Evolutionary conservation across 192 early-diverging fungal genomes (phyloP).

Genomic region (Coemansia sp.): DNA sequence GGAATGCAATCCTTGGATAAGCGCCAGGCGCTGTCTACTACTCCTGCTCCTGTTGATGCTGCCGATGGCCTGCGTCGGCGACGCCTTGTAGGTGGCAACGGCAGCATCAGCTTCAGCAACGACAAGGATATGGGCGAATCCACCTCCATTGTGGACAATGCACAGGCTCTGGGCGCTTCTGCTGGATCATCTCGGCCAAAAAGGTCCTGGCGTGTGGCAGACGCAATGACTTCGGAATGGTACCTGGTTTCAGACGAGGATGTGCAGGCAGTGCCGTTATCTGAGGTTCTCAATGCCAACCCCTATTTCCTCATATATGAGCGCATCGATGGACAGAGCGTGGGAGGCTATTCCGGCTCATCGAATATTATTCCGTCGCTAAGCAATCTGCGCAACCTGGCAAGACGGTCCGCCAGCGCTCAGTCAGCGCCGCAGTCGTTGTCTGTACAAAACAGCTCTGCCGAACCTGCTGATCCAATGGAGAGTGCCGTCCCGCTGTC

Average conservation of each 20-base stretch:
- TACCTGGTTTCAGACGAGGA: slow-evolving; percentile 70
- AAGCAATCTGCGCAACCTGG: slow-evolving; percentile 44
- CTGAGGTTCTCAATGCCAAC: slow-evolving; percentile 67
- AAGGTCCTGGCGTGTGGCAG: slow-evolving; percentile 45
- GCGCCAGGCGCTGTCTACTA: slow-evolving; percentile 23
- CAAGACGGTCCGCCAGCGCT: slow-evolving; percentile 35
- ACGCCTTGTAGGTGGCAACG: slow-evolving; percentile 39
- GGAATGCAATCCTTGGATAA: slow-evolving; percentile 20
- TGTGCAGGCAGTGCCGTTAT: slow-evolving; percentile 60
- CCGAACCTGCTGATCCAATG: neutral
- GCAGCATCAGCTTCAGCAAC: slow-evolving; percentile 1
- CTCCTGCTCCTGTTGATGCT: slow-evolving; percentile 13
- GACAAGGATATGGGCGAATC: slow-evolving; percentile 25
- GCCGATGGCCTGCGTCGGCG: slow-evolving; percentile 36
- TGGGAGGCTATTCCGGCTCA: slow-evolving; percentile 30
- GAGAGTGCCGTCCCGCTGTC: neutral
- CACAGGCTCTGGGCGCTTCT: slow-evolving; percentile 11
- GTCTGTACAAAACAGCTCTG: neutral
- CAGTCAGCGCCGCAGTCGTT: slow-evolving; percentile 18
- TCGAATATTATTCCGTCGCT: slow-evolving; percentile 48
- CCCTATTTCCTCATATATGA: slow-evolving; percentile 77
- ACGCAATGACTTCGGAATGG: slow-evolving; percentile 59
- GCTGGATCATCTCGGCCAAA: slow-evolving; percentile 34
- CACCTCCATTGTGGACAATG: neutral
- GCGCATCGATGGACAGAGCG: slow-evolving; percentile 43